Evolutionary conservation across 495 filamentous ascomycete species (phyloP), one percentile per base, ranked within the genome.

Genomic region (Tuber melanosporum): DNA sequence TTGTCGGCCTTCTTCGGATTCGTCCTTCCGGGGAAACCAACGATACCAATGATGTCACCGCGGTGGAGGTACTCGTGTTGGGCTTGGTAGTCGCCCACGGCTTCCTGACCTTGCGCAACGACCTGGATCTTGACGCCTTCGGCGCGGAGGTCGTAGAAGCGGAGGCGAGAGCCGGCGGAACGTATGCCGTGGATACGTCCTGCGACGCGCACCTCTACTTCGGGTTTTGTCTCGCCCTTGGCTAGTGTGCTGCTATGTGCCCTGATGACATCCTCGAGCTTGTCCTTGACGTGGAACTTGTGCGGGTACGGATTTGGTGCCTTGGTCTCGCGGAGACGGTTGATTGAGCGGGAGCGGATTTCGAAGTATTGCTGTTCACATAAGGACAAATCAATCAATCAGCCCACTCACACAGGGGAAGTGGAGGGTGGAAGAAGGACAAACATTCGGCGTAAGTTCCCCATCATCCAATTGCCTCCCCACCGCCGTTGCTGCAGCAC

Each of bases 281-380:
- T 91, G 80, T 91, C 91, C 80, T 90, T 93, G 84, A 92, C 90
- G 70, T 94, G 87, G 88, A 98, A 98, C 88, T 98, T 98, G 90
- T 99, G 95, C 15, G 95, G 96, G 85, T 97, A 98, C 26, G 95
- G 94, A 84, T 97, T 92, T 36, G 93, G 93, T 52, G 90, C 85
- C 86, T 94, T 91, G 84, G 89, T 91, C 84, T 92, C 88, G 83
- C 91, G 91, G 75, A 98, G 89, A 88, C 93, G 94, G 84, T 94
- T 92, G 88, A 98, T 89, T 71, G 87, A 88, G 73, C 92, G 90
- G 80, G 90, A 93, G 71, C 95, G 93, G 82, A 99, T 96, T 87
- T 99, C 95, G 83, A 97, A 96, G 86, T 98, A 99, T 94, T 97
- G 93, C 93, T 95, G 78, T 20, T 12, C 22, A 62, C 22, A 26